These are phyloP conservation scores for Thermomyces lanuginosus DNA, from an alignment of 2,329 filamentous ascomycete genomes.

Conservation along the genomic window DNA sequence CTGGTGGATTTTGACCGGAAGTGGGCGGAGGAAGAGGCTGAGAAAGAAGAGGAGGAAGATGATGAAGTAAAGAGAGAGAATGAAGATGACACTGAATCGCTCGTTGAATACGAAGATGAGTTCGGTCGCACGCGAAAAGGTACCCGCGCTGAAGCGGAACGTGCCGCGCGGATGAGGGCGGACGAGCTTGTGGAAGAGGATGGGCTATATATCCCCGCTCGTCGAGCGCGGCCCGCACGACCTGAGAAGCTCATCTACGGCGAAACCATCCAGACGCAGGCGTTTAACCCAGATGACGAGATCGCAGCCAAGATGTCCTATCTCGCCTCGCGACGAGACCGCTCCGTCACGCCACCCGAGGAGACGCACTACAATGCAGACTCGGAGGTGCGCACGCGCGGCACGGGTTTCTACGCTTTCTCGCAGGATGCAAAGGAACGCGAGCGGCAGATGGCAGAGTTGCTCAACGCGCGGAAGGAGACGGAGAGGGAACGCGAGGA, in stretches of 20 bases:
- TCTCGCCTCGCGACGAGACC: slow-evolving; percentile 61
- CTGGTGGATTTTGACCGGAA: slow-evolving; percentile 92
- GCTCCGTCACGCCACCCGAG: slow-evolving; percentile 62
- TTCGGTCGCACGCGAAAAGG: slow-evolving; percentile 69
- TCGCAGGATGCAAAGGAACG: slow-evolving; percentile 53
- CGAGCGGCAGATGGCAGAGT: slow-evolving; percentile 57
- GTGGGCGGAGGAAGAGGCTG: slow-evolving; percentile 57
- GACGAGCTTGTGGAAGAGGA: slow-evolving; percentile 8
- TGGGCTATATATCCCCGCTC: too few relatives aligned
- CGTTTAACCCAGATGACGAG: slow-evolving; percentile 60
- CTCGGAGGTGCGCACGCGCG: slow-evolving; percentile 69
- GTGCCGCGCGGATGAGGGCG: slow-evolving; percentile 40
- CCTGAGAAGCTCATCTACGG: slow-evolving; percentile 66
- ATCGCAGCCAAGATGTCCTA: slow-evolving; percentile 55
- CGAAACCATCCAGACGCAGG: slow-evolving; percentile 65
- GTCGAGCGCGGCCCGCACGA: slow-evolving; percentile 30
- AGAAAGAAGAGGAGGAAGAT: slow-evolving; percentile 14
- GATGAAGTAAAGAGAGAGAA: slow-evolving; percentile 25
- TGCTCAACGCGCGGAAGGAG: slow-evolving; percentile 49
- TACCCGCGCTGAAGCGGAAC: slow-evolving; percentile 51
- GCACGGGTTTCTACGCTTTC: slow-evolving; percentile 84
- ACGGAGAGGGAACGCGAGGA: slow-evolving; percentile 49
- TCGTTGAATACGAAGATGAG: slow-evolving; percentile 82
- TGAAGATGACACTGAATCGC: slow-evolving; percentile 36
- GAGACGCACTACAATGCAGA: slow-evolving; percentile 73